A percentile compares a stretch with the other conserved stretches of the same genome.
These are phyloP conservation scores for Diplodia scrobiculata DNA, from an alignment of 2,329 filamentous ascomycete species.

Conservation along the genomic window DNA sequence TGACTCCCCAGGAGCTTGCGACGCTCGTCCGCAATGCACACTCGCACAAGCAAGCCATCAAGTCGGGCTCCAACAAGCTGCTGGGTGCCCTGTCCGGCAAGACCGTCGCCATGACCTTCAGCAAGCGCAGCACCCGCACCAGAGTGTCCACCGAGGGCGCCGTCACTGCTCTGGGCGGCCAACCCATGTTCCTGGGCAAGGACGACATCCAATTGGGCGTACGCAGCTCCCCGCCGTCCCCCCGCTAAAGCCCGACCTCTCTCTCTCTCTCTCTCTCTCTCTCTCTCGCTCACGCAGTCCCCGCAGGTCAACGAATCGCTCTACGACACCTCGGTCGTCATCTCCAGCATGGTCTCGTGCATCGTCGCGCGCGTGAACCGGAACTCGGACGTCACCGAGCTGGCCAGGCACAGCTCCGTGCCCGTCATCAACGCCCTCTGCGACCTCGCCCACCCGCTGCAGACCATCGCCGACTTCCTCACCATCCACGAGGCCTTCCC, in stretches of 20 bases:
- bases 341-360: slow-evolving; percentile 69
- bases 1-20: slow-evolving; percentile 76
- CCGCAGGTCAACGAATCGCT: slow-evolving; percentile 83
- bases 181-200: slow-evolving; percentile 94
- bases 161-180: slow-evolving; percentile 81
- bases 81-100: slow-evolving; percentile 67
- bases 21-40: slow-evolving; percentile 81
- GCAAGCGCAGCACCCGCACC: slow-evolving; percentile 90
- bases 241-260: too few species aligned
- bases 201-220: slow-evolving; percentile 95
- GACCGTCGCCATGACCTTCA: slow-evolving; percentile 94
- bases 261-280: too few species aligned
- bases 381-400: slow-evolving; percentile 53
- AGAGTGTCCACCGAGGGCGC: slow-evolving; percentile 92
- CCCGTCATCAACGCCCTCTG: slow-evolving; percentile 66
- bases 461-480: slow-evolving; percentile 90
- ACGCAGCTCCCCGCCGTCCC: slow-evolving; percentile 38
- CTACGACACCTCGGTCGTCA: slow-evolving; percentile 87
- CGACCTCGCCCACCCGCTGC: slow-evolving; percentile 88
- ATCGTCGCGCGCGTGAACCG: slow-evolving; percentile 57
- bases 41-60: slow-evolving; percentile 74
- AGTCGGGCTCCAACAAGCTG: slow-evolving; percentile 64
- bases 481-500: slow-evolving; percentile 81
- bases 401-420: slow-evolving; percentile 53
- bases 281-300: slow-evolving; percentile 26